Base-by-base conservation (phyloP, 2,329 filamentous ascomycete genomes). In the Neofusicoccum sp. region DNA sequence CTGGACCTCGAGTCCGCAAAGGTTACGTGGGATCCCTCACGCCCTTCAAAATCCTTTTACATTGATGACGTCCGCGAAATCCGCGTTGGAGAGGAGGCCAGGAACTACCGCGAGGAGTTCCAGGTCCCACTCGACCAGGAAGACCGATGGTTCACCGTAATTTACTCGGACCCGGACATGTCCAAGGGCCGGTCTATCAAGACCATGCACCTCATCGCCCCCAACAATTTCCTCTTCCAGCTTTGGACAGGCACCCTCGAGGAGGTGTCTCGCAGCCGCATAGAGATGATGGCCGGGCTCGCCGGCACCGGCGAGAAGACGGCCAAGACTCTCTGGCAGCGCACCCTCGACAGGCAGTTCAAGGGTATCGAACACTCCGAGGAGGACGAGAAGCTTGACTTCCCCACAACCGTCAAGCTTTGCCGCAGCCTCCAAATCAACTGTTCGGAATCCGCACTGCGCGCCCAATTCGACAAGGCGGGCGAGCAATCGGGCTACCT, bases 41-140 rank as follows among this genome's bases (percentile, higher is more conserved):
- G 91, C 39, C 88, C 90, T 1, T 86, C 87, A 29, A 98, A 97
- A 75, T 88, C 87, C 60, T 90, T 99, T 67, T 96, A 96, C 75
- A 91, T 99, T 66, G 95, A 99, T 71, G 93, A 98, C 74, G 94
- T 99, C 71, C 90, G 91, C 71, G 93, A 97, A 72, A 93, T 98
- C 52, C 88, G 93, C 66, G 87, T 89, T 37, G 93, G 92, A 16
- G 85, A 85, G 11, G 92, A 98, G 73, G 92, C 94, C 16, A 87
- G 91, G 63, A 94, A 96, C 73, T 96, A 97, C 74, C 89, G 92
- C 45, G 88, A 94, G 70, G 93, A 97, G 75, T 91, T 90, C 72
- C 86, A 87, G 43, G 80, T 95, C 28, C 79, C 88, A 0, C 85
- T 89, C 58, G 80, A 85, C 5, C 85, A 87, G 43, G 89, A 93